A percentile compares a stretch with the other conserved stretches of the same genome.
phyloP scores from a whole-genome alignment of 805 yeast species.

The Yamadazyma scolyti region DNA sequence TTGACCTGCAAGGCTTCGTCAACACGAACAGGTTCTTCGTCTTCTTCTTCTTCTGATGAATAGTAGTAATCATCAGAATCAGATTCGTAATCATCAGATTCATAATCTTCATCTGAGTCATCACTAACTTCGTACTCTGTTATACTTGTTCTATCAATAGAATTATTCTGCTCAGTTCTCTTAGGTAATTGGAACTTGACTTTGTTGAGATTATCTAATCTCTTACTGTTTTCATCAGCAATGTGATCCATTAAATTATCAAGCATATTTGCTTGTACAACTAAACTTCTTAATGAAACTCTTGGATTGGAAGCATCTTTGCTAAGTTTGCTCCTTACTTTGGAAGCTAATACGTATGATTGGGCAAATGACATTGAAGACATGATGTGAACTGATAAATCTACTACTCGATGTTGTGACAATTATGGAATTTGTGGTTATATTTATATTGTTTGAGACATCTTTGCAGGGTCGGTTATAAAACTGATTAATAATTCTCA shows the following conservation, averaged over 20 bases:
- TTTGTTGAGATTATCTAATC: constrained; percentile 14
- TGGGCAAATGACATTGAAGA: constrained; percentile 43
- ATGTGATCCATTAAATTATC: constrained; percentile 60
- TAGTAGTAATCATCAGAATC: constrained; percentile 20
- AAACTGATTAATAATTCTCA: no score
- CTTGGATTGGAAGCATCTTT: constrained; percentile 57
- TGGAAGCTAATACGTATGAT: constrained; percentile 59
- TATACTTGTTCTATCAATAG: constrained; percentile 20
- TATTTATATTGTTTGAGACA: constrained; percentile 7
- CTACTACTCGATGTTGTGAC: no score
- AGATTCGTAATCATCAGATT: constrained; percentile 11
- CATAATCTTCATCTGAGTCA: constrained; percentile 23
- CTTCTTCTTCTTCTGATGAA: constrained; percentile 16
- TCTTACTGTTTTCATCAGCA: constrained; percentile 24
- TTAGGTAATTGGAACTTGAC: constrained; percentile 9
- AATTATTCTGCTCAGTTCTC: constrained; percentile 14
- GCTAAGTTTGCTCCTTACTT: constrained; percentile 61
- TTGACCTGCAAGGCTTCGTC: neutral
- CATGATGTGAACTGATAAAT: no score
- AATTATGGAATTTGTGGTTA: constrained; percentile 5
- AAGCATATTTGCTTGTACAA: constrained; percentile 68
- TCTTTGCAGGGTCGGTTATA: no score
- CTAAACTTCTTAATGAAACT: constrained; percentile 54
- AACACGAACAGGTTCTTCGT: constrained; percentile 9
- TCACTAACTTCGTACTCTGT: constrained; percentile 37